Percentiles rank a stretch among this genome's conserved stretches.
Conservation (phyloP, 768 basidiomycete genomes). For the Solioccasus polychromus region DNA sequence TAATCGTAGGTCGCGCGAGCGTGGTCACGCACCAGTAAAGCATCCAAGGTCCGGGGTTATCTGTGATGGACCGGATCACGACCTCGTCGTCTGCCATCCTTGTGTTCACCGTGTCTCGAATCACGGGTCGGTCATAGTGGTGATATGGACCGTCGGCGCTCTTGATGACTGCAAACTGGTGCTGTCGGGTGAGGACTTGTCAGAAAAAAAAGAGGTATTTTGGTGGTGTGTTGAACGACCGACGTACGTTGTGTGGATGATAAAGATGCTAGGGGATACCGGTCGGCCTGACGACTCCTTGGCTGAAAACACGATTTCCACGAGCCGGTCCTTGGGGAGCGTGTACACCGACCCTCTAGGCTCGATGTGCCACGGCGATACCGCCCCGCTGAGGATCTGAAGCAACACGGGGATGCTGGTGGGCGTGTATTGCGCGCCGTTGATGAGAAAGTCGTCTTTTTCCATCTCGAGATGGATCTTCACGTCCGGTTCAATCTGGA, state of each 20-base stretch:
- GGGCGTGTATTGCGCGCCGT: slow-evolving; percentile 34
- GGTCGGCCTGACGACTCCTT: slow-evolving; percentile 22
- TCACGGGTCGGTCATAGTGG: slow-evolving; percentile 48
- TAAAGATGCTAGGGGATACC: slow-evolving; percentile 28
- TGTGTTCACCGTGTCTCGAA: slow-evolving; percentile 46
- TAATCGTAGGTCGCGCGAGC: too few species aligned
- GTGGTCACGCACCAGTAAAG: slow-evolving; percentile 37
- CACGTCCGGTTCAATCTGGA: slow-evolving; percentile 42
- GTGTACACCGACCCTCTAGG: slow-evolving; percentile 27
- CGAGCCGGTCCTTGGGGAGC: slow-evolving; percentile 13
- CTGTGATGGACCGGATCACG: slow-evolving; percentile 61
- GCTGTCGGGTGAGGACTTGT: too few species aligned
- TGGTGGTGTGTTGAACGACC: not conserved
- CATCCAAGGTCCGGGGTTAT: slow-evolving; percentile 66
- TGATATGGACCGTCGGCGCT: slow-evolving; percentile 35
- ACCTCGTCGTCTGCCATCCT: slow-evolving; percentile 36
- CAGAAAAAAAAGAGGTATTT: too few species aligned
- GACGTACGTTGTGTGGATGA: slow-evolving; percentile 19
- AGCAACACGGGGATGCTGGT: slow-evolving; percentile 44
- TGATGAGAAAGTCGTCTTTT: slow-evolving; percentile 33
- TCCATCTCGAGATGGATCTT: slow-evolving; percentile 35
- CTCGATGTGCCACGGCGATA: slow-evolving; percentile 33
- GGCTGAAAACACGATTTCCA: slow-evolving; percentile 16
- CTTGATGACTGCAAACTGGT: slow-evolving; percentile 40
- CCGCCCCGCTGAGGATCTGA: slow-evolving; percentile 42